phyloP scores from a whole-genome alignment of 768 basidiomycete genomes.

The Tricholoma matsutake region DNA sequence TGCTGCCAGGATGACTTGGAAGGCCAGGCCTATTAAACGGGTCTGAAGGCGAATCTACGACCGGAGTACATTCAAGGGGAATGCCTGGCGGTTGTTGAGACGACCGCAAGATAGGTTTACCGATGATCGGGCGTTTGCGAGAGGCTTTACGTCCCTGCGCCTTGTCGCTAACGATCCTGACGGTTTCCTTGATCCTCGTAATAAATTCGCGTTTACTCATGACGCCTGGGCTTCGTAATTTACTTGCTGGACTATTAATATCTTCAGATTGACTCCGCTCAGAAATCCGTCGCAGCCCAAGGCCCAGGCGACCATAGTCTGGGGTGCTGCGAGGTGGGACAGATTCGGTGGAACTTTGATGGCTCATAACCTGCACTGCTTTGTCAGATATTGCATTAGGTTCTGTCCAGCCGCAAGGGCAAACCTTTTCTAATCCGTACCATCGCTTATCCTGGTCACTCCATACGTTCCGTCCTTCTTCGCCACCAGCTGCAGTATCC shows the following conservation, averaged over 20 bases:
- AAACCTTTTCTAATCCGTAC: conserved; percentile 52
- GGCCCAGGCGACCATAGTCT: conserved; percentile 35
- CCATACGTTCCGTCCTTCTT: conserved; percentile 56
- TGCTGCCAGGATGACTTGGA: conserved; percentile 43
- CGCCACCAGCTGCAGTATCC: conserved; percentile 58
- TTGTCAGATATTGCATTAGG: conserved; percentile 20
- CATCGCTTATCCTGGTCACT: conserved; percentile 65
- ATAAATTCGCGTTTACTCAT: conserved; percentile 74
- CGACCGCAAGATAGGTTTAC: conserved; percentile 49
- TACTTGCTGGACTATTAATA: conserved; percentile 24
- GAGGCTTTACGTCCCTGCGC: conserved; percentile 32
- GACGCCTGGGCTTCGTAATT: conserved; percentile 43
- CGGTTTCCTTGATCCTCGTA: conserved; percentile 57
- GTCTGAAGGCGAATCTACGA: conserved; percentile 33
- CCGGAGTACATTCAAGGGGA: conserved; percentile 6
- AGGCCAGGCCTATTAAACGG: conserved; percentile 40
- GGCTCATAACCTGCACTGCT: conserved; percentile 8
- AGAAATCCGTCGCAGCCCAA: conserved; percentile 50
- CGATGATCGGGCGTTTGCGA: conserved; percentile 48
- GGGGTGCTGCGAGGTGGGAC: conserved; percentile 14
- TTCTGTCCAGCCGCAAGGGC: conserved; percentile 13
- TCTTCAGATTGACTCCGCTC: conserved; percentile 37
- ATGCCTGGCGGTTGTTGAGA: conserved; percentile 19
- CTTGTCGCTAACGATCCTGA: conserved; percentile 66
- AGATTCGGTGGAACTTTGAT: conserved; percentile 14